Conservation (phyloP, 306 rosid genomes). For the Vigna radiata region DNA sequence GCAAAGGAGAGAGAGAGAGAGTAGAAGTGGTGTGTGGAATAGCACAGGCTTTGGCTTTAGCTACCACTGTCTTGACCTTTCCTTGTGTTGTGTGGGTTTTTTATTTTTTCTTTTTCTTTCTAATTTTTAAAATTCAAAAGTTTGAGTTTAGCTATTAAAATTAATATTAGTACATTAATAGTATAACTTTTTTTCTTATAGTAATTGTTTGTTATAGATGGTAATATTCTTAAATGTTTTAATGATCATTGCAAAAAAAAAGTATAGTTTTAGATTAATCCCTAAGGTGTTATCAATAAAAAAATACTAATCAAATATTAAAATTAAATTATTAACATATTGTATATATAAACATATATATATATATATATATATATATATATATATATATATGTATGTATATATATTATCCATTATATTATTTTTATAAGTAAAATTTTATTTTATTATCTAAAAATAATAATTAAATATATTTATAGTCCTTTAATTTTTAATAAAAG, state of each 20-base stretch:
- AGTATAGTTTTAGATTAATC: background rate
- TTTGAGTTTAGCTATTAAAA: background rate
- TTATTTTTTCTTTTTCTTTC: background rate
- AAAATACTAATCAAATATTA: background rate
- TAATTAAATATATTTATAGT: too few relatives aligned
- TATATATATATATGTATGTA: too few relatives aligned
- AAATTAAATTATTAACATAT: background rate
- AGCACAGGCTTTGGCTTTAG: conserved; percentile 49
- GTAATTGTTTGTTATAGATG: background rate
- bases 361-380: too few relatives aligned
- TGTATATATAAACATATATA: too few relatives aligned
- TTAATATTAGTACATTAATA: background rate
- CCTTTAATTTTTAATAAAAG: too few relatives aligned
- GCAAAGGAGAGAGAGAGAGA: conserved; percentile 27
- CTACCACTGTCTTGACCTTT: conserved; percentile 41
- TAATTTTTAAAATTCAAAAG: background rate
- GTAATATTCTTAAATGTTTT: background rate
- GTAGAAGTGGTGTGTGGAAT: conserved; percentile 47
- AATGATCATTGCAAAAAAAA: background rate
- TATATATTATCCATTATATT: too few relatives aligned
- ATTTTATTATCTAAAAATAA: too few relatives aligned
- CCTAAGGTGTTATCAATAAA: background rate
- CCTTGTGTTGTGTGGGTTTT: conserved; percentile 28
- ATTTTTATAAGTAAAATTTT: too few relatives aligned
- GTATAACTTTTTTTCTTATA: background rate